A percentile compares a stretch with the other conserved stretches of the same genome.
These are phyloP conservation scores for Geotrichum restrictum DNA, from an alignment of 1,139 yeast species.

Conservation along the genomic window DNA sequence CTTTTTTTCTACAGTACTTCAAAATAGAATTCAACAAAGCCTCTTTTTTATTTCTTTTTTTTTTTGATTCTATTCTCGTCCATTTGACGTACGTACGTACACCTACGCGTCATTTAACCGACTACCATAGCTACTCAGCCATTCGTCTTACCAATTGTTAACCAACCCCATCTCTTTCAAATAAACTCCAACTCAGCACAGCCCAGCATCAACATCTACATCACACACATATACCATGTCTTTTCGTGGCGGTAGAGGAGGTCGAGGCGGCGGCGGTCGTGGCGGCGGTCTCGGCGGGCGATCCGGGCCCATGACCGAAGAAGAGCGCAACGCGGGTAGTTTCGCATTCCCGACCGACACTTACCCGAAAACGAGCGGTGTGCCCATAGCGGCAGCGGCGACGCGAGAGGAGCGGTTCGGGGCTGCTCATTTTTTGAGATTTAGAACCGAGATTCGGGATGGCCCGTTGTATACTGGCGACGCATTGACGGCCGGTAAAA, in stretches of 20 bases:
- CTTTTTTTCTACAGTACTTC: too few species aligned
- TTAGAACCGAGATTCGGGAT: conserved; percentile 56
- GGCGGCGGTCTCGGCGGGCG: conserved; percentile 22
- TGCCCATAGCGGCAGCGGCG: conserved; percentile 66
- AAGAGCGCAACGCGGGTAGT: conserved; percentile 20
- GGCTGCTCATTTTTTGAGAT: conserved; percentile 61
- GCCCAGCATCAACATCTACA: too few species aligned
- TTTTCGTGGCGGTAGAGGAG: conserved; percentile 21
- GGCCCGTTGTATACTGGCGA: conserved; percentile 78
- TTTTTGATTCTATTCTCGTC: too few species aligned
- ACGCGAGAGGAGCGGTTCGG: conserved; percentile 54
- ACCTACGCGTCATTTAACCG: too few species aligned
- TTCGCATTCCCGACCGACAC: conserved; percentile 21
- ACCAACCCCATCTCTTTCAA: too few species aligned
- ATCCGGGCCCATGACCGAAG: conserved; percentile 20
- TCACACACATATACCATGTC: conserved; percentile 16
- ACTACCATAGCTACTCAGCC: too few species aligned
- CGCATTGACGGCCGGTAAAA: conserved; percentile 30
- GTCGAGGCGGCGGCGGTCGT: conserved; percentile 15
- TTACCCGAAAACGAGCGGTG: conserved; percentile 16
- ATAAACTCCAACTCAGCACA: too few species aligned
- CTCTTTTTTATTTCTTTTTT: too few species aligned
- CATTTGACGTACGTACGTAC: too few species aligned
- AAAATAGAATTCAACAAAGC: too few species aligned
- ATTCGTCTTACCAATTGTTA: too few species aligned